phyloP scores from a whole-genome alignment of 1,284 basidiomycete species.

The Pseudozyma sp. region DNA sequence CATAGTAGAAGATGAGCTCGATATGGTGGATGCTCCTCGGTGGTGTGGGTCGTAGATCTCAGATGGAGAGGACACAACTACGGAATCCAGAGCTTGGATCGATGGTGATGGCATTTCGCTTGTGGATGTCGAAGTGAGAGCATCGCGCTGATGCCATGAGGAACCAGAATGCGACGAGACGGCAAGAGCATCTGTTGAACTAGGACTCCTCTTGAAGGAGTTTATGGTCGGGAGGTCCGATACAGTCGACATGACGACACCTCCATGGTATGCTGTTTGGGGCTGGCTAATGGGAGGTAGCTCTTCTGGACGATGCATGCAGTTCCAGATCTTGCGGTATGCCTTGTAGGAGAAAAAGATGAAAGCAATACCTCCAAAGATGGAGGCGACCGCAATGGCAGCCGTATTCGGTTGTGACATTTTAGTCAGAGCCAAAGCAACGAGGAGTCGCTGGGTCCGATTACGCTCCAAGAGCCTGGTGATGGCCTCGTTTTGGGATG shows the following conservation, averaged over 20 bases:
- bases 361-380: conserved; percentile 52
- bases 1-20: conserved; percentile 53
- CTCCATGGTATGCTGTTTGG: conserved; percentile 39
- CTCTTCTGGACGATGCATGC: conserved; percentile 26
- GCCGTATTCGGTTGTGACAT: conserved; percentile 61
- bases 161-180: conserved; percentile 16
- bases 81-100: conserved; percentile 25
- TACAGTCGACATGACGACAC: conserved; percentile 22
- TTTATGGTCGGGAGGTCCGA: conserved; percentile 18
- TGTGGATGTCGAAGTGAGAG: conserved; percentile 27
- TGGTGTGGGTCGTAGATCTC: conserved; percentile 42
- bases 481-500: too few relatives aligned
- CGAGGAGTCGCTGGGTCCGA: background rate
- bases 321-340: conserved; percentile 51
- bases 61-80: conserved; percentile 24
- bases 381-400: conserved; percentile 55
- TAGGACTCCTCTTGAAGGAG: conserved; percentile 9
- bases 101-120: conserved; percentile 41
- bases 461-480: too few relatives aligned
- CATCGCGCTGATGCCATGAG: conserved; percentile 25
- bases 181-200: conserved; percentile 15
- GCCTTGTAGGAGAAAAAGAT: conserved; percentile 48
- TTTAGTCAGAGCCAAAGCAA: background rate
- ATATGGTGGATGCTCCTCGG: conserved; percentile 32
- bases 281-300: conserved; percentile 53